These are phyloP conservation scores for Lichtheimia ramosa DNA, from an alignment of 371 early-diverging fungal genomes.

Conservation along the genomic window DNA sequence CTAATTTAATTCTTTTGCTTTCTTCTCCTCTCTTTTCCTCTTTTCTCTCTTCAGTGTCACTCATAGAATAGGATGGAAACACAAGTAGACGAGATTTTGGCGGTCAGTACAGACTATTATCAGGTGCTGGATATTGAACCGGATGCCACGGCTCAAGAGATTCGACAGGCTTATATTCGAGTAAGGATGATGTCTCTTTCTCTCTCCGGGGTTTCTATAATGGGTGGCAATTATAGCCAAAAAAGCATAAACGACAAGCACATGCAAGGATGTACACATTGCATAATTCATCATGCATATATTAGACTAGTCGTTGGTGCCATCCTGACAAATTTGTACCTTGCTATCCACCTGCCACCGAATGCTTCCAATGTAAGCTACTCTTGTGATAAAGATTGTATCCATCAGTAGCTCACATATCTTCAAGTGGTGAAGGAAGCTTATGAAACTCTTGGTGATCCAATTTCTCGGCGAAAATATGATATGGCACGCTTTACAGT, in stretches of 20 bases:
- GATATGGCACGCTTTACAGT: neutral
- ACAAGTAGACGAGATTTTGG: conserved; percentile 12
- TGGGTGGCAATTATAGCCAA: neutral
- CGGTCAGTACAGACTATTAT: conserved; percentile 10
- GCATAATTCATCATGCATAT: too few relatives aligned
- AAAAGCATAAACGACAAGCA: neutral
- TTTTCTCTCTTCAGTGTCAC: neutral
- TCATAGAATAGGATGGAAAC: neutral
- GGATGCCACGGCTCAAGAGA: conserved; percentile 5
- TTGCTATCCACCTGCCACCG: conserved; percentile 21
- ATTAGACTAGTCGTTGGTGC: conserved; percentile 38
- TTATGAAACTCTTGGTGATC: neutral
- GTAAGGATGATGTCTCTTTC: conserved; percentile 2
- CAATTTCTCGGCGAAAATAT: neutral
- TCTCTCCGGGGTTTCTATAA: too few relatives aligned
- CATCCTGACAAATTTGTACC: conserved; percentile 43
- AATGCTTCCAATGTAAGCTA: conserved; percentile 38
- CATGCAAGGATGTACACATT: neutral
- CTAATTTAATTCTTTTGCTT: neutral
- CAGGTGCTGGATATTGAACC: conserved; percentile 7
- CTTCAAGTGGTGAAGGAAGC: conserved; percentile 2
- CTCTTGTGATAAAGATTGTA: neutral
- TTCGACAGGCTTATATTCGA: conserved; percentile 17
- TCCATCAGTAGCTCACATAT: neutral
- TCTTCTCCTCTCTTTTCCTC: neutral